Evolutionary conservation across 2,329 filamentous ascomycete species (phyloP).

Genomic region (Chaetomium olivaceum): DNA sequence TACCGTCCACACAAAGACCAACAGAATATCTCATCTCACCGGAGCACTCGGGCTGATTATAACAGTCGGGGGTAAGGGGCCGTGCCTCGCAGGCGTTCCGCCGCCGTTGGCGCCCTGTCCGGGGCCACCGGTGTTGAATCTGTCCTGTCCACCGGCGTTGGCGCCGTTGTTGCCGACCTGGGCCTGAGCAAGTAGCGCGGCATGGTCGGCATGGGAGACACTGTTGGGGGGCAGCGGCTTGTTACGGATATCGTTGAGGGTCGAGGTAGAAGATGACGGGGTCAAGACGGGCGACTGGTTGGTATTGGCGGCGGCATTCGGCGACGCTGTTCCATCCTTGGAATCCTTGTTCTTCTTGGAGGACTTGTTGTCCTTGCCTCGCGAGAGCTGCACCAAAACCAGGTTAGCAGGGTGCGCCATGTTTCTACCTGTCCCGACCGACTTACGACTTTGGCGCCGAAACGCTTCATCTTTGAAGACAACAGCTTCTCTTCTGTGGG

Average conservation of each 20-base stretch:
- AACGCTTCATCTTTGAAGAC: conserved; percentile 82
- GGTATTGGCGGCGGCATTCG: conserved; percentile 59
- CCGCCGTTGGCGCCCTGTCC: conserved; percentile 50
- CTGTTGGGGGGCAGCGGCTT: conserved; percentile 70
- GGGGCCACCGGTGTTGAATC: conserved; percentile 39
- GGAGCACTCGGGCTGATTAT: conserved; percentile 93
- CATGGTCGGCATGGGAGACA: conserved; percentile 47
- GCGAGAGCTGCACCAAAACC: conserved; percentile 68
- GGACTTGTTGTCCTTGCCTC: conserved; percentile 86
- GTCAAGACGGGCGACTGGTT: conserved; percentile 68
- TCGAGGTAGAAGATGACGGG: conserved; percentile 85
- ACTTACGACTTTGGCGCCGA: conserved; percentile 95
- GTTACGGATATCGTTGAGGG: conserved; percentile 80
- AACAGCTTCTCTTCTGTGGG: conserved; percentile 34
- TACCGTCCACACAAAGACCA: conserved; percentile 10
- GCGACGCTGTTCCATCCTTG: conserved; percentile 78
- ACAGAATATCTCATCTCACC: conserved; percentile 54
- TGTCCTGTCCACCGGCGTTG: conserved; percentile 40
- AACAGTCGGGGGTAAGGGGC: conserved; percentile 76
- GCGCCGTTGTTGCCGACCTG: conserved; percentile 37
- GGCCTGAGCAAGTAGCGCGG: conserved; percentile 42
- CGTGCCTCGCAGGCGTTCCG: conserved; percentile 64
- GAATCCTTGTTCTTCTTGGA: conserved; percentile 72
- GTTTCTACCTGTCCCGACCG: not conserved
- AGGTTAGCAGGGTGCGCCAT: not conserved